Percentiles rank a stretch among this genome's conserved stretches.
These are phyloP conservation scores for Wallacemonas sp. DNA, from an alignment of 208 protist genomes.

Conservation along the genomic window DNA sequence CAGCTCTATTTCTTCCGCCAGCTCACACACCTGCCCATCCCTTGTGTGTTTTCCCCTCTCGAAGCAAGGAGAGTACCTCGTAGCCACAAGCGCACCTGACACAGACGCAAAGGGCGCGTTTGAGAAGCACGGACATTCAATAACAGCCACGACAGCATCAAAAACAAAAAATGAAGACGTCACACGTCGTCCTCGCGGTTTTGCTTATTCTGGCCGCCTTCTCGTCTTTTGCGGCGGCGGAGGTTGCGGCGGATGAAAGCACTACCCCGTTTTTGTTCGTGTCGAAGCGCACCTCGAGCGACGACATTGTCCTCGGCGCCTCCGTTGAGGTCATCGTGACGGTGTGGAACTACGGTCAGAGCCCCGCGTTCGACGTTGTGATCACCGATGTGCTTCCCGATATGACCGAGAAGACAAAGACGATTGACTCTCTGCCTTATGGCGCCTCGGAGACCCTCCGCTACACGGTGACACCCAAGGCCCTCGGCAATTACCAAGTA, in stretches of 20 bases:
- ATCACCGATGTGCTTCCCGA: slow-evolving; percentile 66
- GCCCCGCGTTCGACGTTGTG: slow-evolving; percentile 67
- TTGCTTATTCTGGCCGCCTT: slow-evolving; percentile 11
- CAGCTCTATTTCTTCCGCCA: too few species aligned
- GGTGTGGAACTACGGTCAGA: slow-evolving; percentile 79
- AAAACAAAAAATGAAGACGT: slow-evolving; percentile 3
- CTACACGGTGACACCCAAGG: slow-evolving; percentile 69
- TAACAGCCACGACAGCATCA: too few species aligned
- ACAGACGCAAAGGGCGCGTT: too few species aligned
- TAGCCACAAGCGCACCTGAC: too few species aligned
- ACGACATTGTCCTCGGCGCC: slow-evolving; percentile 72
- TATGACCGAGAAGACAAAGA: slow-evolving; percentile 37
- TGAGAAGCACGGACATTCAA: too few species aligned
- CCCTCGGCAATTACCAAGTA: slow-evolving; percentile 69
- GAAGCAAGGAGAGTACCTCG: too few species aligned
- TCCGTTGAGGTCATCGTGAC: slow-evolving; percentile 74
- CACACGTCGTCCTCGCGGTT: slow-evolving; percentile 2
- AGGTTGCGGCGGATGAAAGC: slow-evolving; percentile 13
- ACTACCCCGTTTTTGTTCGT: slow-evolving; percentile 72
- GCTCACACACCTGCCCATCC: too few species aligned
- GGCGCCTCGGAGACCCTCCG: slow-evolving; percentile 57
- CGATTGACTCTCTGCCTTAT: slow-evolving; percentile 52
- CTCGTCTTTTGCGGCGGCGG: not conserved
- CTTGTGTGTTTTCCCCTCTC: too few species aligned
- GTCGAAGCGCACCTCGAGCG: slow-evolving; percentile 66